phyloP scores from a whole-genome alignment of 441 rosid species.

The Erysimum cheiri region DNA sequence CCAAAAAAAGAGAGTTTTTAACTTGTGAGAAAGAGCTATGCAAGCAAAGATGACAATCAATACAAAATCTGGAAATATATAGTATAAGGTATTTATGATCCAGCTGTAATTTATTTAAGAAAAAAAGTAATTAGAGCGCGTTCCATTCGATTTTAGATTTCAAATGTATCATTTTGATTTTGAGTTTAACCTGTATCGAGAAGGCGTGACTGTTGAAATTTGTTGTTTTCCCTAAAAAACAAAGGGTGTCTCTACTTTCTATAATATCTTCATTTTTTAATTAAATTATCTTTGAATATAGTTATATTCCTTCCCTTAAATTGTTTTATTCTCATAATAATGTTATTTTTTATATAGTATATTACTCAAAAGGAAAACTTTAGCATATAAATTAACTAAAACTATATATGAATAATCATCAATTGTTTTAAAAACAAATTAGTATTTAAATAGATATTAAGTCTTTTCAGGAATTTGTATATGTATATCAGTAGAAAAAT shows the following conservation, averaged over 20 bases:
- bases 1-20: background rate
- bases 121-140: constrained; percentile 24
- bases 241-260: background rate
- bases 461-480: background rate
- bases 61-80: constrained; percentile 10
- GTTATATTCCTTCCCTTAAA: background rate
- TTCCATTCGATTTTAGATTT: background rate
- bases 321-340: background rate
- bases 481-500: no score
- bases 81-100: constrained; percentile 16
- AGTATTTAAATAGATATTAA: background rate
- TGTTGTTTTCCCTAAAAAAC: background rate
- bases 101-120: constrained; percentile 11
- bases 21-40: constrained; percentile 7
- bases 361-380: constrained; percentile 12
- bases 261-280: constrained; percentile 7
- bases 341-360: background rate
- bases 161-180: background rate
- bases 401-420: background rate
- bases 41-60: constrained; percentile 18
- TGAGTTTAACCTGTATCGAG: background rate
- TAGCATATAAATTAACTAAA: background rate
- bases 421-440: background rate
- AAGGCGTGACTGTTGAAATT: constrained; percentile 19
- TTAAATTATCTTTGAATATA: background rate